These are phyloP conservation scores for Dissophora ornata DNA, from an alignment of 192 early-diverging fungal species.

Conservation along the genomic window DNA sequence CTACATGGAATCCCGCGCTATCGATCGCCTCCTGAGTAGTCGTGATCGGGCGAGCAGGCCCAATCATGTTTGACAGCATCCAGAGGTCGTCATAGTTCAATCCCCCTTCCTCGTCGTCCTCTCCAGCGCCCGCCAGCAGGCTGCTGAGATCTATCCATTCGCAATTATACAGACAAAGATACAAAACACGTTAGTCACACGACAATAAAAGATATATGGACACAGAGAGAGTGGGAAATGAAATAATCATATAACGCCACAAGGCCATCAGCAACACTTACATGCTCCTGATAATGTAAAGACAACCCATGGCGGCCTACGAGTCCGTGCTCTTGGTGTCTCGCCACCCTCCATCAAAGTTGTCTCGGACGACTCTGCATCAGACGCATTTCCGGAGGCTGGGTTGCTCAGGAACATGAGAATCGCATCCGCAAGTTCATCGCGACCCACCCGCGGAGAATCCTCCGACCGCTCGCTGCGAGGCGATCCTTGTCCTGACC, in stretches of 20 bases:
- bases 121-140: conserved; percentile 31
- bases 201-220: no score
- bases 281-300: conserved; percentile 20
- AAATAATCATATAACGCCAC: no score
- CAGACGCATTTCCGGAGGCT: neutral
- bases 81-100: conserved; percentile 49
- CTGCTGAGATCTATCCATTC: conserved; percentile 25
- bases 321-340: conserved; percentile 2
- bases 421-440: conserved; percentile 30
- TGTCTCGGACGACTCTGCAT: conserved; percentile 10
- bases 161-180: neutral
- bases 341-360: neutral
- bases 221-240: no score
- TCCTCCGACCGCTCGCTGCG: conserved; percentile 5
- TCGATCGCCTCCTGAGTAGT: conserved; percentile 57
- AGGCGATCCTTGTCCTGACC: conserved; percentile 1
- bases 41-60: conserved; percentile 51
- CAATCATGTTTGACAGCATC: conserved; percentile 48
- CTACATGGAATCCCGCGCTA: conserved; percentile 29
- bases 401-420: conserved; percentile 33
- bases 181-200: no score
- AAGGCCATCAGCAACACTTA: no score
- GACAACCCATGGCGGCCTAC: conserved; percentile 16
- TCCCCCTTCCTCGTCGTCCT: conserved; percentile 13
- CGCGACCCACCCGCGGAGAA: neutral